phyloP scores from a whole-genome alignment of 2,329 filamentous ascomycete genomes.

The Microsporum ferrugineum region DNA sequence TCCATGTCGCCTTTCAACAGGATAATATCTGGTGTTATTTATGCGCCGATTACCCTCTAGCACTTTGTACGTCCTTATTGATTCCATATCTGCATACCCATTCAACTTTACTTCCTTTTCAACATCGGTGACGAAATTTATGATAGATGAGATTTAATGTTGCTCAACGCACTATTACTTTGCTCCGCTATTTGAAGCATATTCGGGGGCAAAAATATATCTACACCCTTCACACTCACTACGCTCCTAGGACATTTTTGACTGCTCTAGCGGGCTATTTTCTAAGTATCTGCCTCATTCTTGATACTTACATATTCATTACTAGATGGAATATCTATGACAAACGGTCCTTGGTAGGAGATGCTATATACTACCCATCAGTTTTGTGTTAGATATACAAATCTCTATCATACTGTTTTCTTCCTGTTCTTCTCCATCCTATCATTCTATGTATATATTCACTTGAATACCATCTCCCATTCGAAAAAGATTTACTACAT shows the following conservation, averaged over 20 bases:
- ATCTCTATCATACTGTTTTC: no score
- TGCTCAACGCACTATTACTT: slow-evolving; percentile 6
- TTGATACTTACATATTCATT: neutral
- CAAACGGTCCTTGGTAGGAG: no score
- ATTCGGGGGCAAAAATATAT: neutral
- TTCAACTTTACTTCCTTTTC: neutral
- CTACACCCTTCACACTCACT: neutral
- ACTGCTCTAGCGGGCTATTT: neutral
- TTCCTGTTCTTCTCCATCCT: neutral
- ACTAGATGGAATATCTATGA: neutral
- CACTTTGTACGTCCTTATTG: neutral
- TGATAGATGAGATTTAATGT: slow-evolving; percentile 5
- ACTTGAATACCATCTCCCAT: neutral
- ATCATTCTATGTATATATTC: neutral
- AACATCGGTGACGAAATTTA: slow-evolving; percentile 3
- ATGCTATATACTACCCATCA: no score
- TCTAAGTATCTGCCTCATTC: neutral
- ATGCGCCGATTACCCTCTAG: neutral
- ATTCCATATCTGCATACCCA: neutral
- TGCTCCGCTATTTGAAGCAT: neutral
- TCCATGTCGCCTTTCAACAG: slow-evolving; percentile 13
- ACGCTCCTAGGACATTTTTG: neutral
- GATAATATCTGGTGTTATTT: slow-evolving; percentile 8
- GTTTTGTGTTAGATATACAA: no score
- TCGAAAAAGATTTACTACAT: neutral